Conservation (phyloP, 1,284 basidiomycete species). For the Cutaneotrichosporon cyanovorans region DNA sequence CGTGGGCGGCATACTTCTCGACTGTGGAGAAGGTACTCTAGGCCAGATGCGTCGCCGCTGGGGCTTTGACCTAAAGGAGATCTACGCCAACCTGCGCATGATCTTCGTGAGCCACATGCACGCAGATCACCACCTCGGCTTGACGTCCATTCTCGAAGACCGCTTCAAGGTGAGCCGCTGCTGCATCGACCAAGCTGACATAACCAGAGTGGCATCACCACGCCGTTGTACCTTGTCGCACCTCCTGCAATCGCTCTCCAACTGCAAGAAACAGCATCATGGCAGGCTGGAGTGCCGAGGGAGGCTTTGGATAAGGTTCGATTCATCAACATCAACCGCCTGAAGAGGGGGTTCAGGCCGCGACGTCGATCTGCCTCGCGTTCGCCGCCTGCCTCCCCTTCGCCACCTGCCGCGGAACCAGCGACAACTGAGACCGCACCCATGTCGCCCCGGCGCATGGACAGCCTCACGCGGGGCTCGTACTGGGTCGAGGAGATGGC, state of each 20-base stretch:
- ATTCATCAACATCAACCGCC: slow-evolving; percentile 29
- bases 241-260: slow-evolving; percentile 39
- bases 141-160: slow-evolving; percentile 65
- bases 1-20: slow-evolving; percentile 68
- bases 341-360: slow-evolving; percentile 5
- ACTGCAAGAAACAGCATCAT: slow-evolving; percentile 43
- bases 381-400: no score
- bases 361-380: not conserved
- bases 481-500: slow-evolving; percentile 6
- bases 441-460: no score
- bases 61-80: slow-evolving; percentile 52
- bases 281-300: slow-evolving; percentile 24
- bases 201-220: slow-evolving; percentile 26
- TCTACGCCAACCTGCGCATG: slow-evolving; percentile 64
- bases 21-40: slow-evolving; percentile 84
- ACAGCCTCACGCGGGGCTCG: no score
- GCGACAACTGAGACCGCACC: no score
- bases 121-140: slow-evolving; percentile 85
- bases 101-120: slow-evolving; percentile 87
- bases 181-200: not conserved
- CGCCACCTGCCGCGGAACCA: no score
- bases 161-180: slow-evolving; percentile 57
- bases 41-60: slow-evolving; percentile 77
- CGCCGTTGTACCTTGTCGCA: slow-evolving; percentile 59
- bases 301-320: slow-evolving; percentile 34